Evolutionary conservation across 495 filamentous ascomycete genomes (phyloP).

Genomic region (Penicillium maclennaniae): DNA sequence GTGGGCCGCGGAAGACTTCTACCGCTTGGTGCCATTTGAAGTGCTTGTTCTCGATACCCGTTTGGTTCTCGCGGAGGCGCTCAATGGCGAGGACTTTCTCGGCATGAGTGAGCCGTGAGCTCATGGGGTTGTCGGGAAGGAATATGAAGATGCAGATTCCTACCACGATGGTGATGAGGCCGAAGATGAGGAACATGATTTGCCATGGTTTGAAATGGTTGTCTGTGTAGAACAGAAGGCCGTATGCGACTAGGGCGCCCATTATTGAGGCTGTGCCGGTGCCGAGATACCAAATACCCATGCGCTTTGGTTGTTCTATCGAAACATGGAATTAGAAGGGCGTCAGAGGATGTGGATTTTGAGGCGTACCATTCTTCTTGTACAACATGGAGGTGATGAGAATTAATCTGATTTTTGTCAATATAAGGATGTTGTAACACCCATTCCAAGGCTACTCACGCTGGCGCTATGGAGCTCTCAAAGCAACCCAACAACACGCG

Average conservation of each 20-base stretch:
- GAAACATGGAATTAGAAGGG: neutral
- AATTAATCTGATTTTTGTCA: slow-evolving; percentile 21
- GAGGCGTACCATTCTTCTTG: slow-evolving; percentile 20
- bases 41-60: slow-evolving; percentile 53
- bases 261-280: slow-evolving; percentile 60
- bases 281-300: slow-evolving; percentile 63
- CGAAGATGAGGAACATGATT: slow-evolving; percentile 41
- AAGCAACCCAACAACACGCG: slow-evolving; percentile 64
- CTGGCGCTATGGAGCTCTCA: slow-evolving; percentile 60
- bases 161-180: slow-evolving; percentile 32
- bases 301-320: slow-evolving; percentile 55
- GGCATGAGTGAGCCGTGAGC: slow-evolving; percentile 38
- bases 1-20: slow-evolving; percentile 32
- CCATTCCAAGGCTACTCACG: slow-evolving; percentile 32
- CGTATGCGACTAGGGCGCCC: slow-evolving; percentile 55
- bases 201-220: slow-evolving; percentile 34
- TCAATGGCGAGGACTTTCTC: slow-evolving; percentile 52
- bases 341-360: neutral
- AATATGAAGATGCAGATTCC: slow-evolving; percentile 34
- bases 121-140: slow-evolving; percentile 50
- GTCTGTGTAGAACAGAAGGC: slow-evolving; percentile 23
- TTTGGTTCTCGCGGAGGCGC: slow-evolving; percentile 50
- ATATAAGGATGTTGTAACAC: neutral
- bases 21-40: slow-evolving; percentile 49
- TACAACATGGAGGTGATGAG: slow-evolving; percentile 35